Evolutionary conservation across 192 early-diverging fungal species (phyloP), one percentile per base, ranked within the genome.

Genomic region (Backusella liffmaniae): DNA sequence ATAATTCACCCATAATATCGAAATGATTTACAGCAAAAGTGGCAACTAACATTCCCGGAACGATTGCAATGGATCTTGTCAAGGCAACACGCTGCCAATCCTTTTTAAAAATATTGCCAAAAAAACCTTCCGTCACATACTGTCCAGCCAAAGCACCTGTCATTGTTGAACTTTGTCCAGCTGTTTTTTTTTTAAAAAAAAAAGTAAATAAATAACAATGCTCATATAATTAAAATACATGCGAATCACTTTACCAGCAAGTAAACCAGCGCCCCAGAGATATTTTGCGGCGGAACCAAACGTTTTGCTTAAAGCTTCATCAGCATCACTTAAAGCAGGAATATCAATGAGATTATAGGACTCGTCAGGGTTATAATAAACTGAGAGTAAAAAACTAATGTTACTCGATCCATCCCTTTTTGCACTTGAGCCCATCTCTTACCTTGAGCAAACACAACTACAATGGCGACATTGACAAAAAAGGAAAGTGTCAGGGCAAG

Each of bases 131-230:
- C 87, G 94, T 94, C 23, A 81, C 88, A 76, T 93, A 94, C 80
- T 96, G 95, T 7, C 96, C 96, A 5, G 95, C 96, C 83, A 97
- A 87, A n/a, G 96, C 96, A 3, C 95, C 94, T 13, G 96, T 96
- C 69, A 96, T 95, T 4, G 94, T 94, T 5, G 92, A 93, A 76
- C 88, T 91, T 82, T 96, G 94, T 0, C 96, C 96, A 13, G 94
- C 91, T 73, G 29, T 37, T 36, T 32, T 32, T 32, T 32, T 32
- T 32, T 18, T 36, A 7, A n/a, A n/a, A n/a, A n/a, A n/a, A 15
- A 36, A 21, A 39, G 21, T 5, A 62, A 5, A 56, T 23, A 56
- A 62, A 53, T 21, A 53, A 53, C 18, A 53, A 53, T 15, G 49
- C 5, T 23, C 3, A 10, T 18, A 21, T 23, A 23, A 26, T 23